phyloP scores from a whole-genome alignment of 73 alveolate genomes.

The Paramecium octaurelia region DNA sequence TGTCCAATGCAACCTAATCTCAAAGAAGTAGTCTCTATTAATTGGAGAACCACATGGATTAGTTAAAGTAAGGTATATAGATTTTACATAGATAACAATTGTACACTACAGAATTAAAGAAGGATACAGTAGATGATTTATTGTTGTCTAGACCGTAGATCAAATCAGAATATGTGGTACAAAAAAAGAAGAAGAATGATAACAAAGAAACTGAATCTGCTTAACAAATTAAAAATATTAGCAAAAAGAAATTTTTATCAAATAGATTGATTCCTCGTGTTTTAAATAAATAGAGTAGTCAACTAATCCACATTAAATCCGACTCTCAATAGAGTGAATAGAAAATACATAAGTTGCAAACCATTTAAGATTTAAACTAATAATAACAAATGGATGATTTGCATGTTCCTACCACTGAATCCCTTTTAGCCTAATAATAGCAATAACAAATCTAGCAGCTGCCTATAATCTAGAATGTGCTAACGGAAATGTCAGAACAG shows the following conservation, averaged over 20 bases:
- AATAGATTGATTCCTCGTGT: neutral
- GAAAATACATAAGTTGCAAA: neutral
- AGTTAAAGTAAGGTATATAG: neutral
- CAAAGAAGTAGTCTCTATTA: neutral
- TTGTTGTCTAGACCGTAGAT: neutral
- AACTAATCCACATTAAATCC: neutral
- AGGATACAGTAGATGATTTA: neutral
- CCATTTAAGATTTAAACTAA: neutral
- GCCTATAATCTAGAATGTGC: neutral
- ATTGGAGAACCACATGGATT: neutral
- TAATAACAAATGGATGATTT: neutral
- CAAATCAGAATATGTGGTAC: neutral
- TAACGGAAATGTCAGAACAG: neutral
- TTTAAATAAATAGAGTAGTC: neutral
- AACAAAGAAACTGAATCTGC: neutral
- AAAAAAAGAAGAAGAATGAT: neutral
- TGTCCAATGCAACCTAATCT: neutral
- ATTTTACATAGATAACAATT: neutral
- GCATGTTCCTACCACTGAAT: neutral
- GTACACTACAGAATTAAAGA: neutral
- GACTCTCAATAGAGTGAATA: constrained; percentile 23
- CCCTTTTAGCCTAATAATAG: neutral
- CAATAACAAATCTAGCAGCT: neutral
- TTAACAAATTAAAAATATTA: neutral
- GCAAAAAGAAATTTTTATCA: neutral